Conservation (phyloP, 495 filamentous ascomycete genomes). For the Haplographium delicatum region DNA sequence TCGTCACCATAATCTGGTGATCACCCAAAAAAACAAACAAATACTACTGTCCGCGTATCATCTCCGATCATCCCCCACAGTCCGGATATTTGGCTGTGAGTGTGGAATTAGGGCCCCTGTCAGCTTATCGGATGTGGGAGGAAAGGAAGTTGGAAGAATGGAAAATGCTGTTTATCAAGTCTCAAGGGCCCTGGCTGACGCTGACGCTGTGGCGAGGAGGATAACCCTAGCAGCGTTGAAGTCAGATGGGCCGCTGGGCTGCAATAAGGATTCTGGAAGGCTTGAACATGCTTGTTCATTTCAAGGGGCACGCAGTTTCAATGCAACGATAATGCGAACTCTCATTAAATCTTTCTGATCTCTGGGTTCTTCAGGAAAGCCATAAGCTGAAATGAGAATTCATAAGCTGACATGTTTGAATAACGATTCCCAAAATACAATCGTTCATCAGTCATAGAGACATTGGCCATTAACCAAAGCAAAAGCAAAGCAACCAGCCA, state of each 20-base stretch:
- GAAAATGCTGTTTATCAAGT: too few relatives aligned
- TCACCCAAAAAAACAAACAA: not conserved
- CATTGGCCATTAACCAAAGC: conserved; percentile 14
- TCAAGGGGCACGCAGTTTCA: not conserved
- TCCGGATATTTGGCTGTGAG: not conserved
- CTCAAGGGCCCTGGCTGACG: too few relatives aligned
- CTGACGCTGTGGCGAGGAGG: too few relatives aligned
- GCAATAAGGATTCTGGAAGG: too few relatives aligned
- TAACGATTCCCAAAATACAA: too few relatives aligned
- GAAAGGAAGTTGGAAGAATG: not conserved
- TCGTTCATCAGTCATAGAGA: conserved; percentile 16
- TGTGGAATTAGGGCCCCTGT: not conserved
- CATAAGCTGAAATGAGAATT: too few relatives aligned
- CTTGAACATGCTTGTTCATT: too few relatives aligned
- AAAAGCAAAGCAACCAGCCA: conserved; percentile 9
- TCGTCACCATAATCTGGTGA: conserved; percentile 2
- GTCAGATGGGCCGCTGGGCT: too few relatives aligned
- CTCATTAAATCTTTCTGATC: too few relatives aligned
- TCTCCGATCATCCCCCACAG: conserved; percentile 2
- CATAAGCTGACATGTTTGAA: conserved; percentile 4
- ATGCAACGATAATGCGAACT: too few relatives aligned
- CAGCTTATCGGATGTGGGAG: not conserved
- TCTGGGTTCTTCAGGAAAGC: too few relatives aligned
- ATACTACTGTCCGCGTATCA: not conserved
- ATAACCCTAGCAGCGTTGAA: too few relatives aligned